Evolutionary conservation across 1,284 basidiomycete genomes (phyloP).

Genomic region (Thecaphora thlaspeos): DNA sequence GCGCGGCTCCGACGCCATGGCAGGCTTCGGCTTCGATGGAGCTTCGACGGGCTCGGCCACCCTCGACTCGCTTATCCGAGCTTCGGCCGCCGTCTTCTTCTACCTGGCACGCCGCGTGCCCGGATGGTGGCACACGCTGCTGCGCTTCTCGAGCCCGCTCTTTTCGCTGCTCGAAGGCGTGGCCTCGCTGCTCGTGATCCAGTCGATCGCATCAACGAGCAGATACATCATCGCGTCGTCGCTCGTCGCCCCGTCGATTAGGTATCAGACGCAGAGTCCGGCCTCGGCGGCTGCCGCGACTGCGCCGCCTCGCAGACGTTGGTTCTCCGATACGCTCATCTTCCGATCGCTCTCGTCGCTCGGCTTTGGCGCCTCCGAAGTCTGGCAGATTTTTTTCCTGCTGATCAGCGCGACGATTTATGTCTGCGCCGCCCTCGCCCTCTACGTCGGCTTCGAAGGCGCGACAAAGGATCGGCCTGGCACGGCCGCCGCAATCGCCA

Average conservation of each 20-base stretch:
- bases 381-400: slow-evolving; percentile 55
- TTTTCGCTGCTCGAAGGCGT: slow-evolving; percentile 56
- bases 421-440: slow-evolving; percentile 45
- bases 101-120: slow-evolving; percentile 45
- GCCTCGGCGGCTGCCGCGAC: slow-evolving; percentile 54
- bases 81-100: slow-evolving; percentile 30
- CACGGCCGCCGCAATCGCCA: slow-evolving; percentile 50
- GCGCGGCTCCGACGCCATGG: neutral
- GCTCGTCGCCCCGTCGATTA: slow-evolving; percentile 71
- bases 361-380: slow-evolving; percentile 50
- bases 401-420: slow-evolving; percentile 52
- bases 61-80: slow-evolving; percentile 16
- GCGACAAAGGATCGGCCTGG: slow-evolving; percentile 45
- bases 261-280: slow-evolving; percentile 63
- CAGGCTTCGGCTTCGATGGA: slow-evolving; percentile 4
- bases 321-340: slow-evolving; percentile 28
- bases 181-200: slow-evolving; percentile 54
- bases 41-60: slow-evolving; percentile 8
- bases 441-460: slow-evolving; percentile 51
- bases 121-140: slow-evolving; percentile 48
- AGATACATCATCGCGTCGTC: slow-evolving; percentile 62
- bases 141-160: slow-evolving; percentile 48
- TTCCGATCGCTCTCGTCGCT: slow-evolving; percentile 38
- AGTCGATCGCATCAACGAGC: slow-evolving; percentile 46
- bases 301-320: slow-evolving; percentile 3